Conservation (phyloP, 495 filamentous ascomycete genomes). For the Penicillium taxi region DNA sequence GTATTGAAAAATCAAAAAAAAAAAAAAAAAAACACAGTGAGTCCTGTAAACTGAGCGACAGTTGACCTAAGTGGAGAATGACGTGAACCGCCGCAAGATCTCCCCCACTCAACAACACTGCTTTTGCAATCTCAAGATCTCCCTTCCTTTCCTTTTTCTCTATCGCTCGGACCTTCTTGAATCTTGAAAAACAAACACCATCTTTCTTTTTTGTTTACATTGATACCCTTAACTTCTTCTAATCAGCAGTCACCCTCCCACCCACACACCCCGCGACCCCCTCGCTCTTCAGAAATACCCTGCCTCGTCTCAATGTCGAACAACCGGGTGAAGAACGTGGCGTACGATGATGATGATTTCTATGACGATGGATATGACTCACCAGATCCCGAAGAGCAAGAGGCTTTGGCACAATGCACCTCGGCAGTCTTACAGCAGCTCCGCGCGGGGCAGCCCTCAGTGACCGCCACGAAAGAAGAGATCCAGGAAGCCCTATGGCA, state of each 20-base stretch:
- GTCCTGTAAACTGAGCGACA: too few relatives aligned
- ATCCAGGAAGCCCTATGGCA: conserved; percentile 90
- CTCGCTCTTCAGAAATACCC: conserved; percentile 3
- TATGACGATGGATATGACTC: conserved; percentile 39
- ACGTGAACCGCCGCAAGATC: conserved; percentile 27
- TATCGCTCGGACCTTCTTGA: not conserved
- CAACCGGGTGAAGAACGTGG: conserved; percentile 40
- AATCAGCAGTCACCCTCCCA: not conserved
- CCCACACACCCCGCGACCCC: conserved; percentile 1
- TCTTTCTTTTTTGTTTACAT: too few relatives aligned
- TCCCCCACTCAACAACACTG: conserved; percentile 5
- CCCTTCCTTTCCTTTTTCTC: not conserved
- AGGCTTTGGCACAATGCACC: conserved; percentile 33
- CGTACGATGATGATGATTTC: conserved; percentile 39
- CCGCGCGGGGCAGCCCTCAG: conserved; percentile 30
- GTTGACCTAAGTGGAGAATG: conserved; percentile 25
- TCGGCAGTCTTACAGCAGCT: conserved; percentile 32
- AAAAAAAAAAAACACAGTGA: not conserved
- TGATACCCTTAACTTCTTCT: not conserved
- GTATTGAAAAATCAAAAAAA: not conserved
- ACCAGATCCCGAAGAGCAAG: conserved; percentile 39
- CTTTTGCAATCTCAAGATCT: not conserved
- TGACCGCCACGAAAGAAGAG: conserved; percentile 45
- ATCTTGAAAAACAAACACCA: not conserved
- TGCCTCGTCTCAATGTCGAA: conserved; percentile 31